These are phyloP conservation scores for Colletotrichum endophyticum DNA, from an alignment of 2,329 filamentous ascomycete genomes.

Conservation along the genomic window DNA sequence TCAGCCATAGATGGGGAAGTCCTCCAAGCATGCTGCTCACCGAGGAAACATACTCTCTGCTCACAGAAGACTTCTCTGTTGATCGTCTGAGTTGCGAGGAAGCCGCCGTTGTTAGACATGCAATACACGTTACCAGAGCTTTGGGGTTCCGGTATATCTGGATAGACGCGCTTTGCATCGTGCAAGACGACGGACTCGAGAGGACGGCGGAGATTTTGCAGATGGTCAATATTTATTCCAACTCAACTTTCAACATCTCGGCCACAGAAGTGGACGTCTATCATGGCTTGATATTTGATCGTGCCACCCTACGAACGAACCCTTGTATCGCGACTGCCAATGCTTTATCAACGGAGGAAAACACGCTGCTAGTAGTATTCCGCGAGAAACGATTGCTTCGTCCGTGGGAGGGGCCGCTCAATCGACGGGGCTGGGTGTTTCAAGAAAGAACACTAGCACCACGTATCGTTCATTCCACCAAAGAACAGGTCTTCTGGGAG, in stretches of 20 bases:
- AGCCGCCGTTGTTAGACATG: neutral
- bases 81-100: neutral
- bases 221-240: neutral
- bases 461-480: neutral
- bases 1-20: neutral
- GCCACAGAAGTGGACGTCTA: neutral
- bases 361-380: neutral
- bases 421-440: neutral
- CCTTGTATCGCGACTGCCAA: neutral
- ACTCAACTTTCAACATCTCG: neutral
- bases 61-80: neutral
- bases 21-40: neutral
- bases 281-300: neutral
- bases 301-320: neutral
- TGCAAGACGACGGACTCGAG: too few relatives aligned
- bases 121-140: neutral
- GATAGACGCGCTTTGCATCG: too few relatives aligned
- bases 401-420: neutral
- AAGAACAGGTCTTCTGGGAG: neutral
- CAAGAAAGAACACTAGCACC: neutral
- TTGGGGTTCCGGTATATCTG: too few relatives aligned
- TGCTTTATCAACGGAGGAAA: neutral
- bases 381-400: neutral
- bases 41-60: neutral
- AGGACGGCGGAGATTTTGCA: too few relatives aligned